A percentile compares a stretch with the other conserved stretches of the same genome.
Conservation (phyloP, 768 basidiomycete genomes). For the Mrakia hoshinonis region DNA sequence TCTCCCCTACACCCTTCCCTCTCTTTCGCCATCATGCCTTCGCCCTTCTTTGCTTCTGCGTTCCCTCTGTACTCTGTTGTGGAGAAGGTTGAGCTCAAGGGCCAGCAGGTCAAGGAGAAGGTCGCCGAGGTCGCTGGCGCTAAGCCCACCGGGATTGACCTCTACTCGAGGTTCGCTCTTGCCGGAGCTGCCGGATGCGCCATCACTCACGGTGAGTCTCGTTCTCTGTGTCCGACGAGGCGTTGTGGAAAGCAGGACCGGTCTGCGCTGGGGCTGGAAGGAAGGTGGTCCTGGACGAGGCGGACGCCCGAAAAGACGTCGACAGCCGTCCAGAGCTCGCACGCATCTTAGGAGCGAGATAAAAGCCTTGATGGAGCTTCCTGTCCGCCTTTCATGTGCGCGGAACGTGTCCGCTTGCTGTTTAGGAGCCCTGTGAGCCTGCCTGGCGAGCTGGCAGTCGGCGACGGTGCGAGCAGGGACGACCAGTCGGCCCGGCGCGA, state of each 20-base stretch:
- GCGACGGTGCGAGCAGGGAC: too few species aligned
- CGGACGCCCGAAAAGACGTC: neutral
- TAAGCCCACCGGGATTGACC: constrained; percentile 33
- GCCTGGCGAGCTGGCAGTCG: too few species aligned
- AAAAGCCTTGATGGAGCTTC: too few species aligned
- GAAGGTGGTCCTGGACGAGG: neutral
- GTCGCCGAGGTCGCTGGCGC: constrained; percentile 21
- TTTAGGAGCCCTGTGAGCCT: too few species aligned
- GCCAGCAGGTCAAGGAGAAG: constrained; percentile 22
- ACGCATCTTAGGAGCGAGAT: too few species aligned
- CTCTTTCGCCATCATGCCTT: constrained; percentile 6
- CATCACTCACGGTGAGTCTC: constrained; percentile 30
- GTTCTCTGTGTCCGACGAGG: neutral
- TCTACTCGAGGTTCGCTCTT: constrained; percentile 33
- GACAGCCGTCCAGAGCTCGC: too few species aligned
- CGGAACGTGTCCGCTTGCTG: too few species aligned
- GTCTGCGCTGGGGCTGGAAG: neutral
- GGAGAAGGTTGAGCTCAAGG: constrained; percentile 30
- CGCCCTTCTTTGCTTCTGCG: constrained; percentile 29
- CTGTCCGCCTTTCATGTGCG: too few species aligned
- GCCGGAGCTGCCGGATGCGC: constrained; percentile 37
- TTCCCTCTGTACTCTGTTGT: constrained; percentile 31
- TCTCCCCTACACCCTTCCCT: neutral
- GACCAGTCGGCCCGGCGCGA: too few species aligned
- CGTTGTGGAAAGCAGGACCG: neutral